Percentiles rank a stretch among this genome's conserved stretches.
These are phyloP conservation scores for Lentinus tigrinus DNA, from an alignment of 768 basidiomycete species.

Conservation along the genomic window DNA sequence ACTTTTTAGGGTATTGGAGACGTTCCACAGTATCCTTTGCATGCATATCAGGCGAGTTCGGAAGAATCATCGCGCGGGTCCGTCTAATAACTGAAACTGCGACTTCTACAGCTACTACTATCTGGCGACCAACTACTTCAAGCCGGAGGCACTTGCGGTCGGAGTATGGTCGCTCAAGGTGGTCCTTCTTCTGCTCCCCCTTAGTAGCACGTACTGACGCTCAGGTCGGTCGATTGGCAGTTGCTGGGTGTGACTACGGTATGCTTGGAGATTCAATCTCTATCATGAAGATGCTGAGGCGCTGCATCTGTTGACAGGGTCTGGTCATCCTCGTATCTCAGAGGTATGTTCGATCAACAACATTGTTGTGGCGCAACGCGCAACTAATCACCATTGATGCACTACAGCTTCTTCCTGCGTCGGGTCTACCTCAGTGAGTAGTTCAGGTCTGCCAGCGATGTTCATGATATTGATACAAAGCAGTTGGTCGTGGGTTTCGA, in stretches of 20 bases:
- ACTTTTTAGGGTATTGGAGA: neutral
- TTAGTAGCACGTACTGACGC: neutral
- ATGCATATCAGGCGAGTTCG: neutral
- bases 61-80: no score
- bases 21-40: neutral
- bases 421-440: constrained; percentile 1
- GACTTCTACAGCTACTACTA: constrained; percentile 4
- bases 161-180: constrained; percentile 2
- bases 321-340: neutral
- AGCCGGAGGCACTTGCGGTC: neutral
- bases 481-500: constrained; percentile 1
- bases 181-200: neutral
- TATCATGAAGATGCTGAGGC: neutral
- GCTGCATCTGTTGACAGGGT: neutral
- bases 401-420: constrained; percentile 5
- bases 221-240: neutral
- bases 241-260: constrained; percentile 8
- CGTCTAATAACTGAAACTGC: no score
- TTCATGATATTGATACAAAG: neutral
- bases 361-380: neutral
- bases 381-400: neutral
- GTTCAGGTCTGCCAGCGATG: no score
- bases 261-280: neutral
- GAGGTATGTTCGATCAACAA: neutral
- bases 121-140: constrained; percentile 7